phyloP scores from a whole-genome alignment of 2,329 filamentous ascomycete genomes.

The Mycosphaerella arachidis region DNA sequence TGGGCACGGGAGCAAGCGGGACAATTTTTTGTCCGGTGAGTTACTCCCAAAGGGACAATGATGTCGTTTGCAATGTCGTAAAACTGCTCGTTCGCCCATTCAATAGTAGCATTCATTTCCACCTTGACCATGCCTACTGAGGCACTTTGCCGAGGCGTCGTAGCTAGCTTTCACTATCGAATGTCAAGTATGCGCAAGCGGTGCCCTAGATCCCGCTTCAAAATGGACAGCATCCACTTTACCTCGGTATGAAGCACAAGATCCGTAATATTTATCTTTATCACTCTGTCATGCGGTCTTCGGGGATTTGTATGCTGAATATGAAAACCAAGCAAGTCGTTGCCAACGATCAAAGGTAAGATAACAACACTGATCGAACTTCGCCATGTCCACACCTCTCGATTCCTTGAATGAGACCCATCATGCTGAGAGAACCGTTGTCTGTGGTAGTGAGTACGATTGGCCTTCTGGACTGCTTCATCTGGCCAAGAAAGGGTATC shows the following conservation, averaged over 20 bases:
- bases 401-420: conserved; percentile 15
- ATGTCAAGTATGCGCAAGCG: neutral
- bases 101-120: conserved; percentile 30
- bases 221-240: conserved; percentile 17
- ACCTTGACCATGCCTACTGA: conserved; percentile 38
- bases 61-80: conserved; percentile 23
- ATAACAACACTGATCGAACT: conserved; percentile 15
- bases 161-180: conserved; percentile 34
- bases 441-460: conserved; percentile 7
- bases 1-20: too few species aligned
- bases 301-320: conserved; percentile 25
- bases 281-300: conserved; percentile 17
- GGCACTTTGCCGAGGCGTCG: conserved; percentile 37
- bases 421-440: neutral
- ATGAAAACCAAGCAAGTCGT: conserved; percentile 18
- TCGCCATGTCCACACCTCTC: conserved; percentile 22
- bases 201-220: conserved; percentile 8
- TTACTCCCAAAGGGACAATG: too few species aligned
- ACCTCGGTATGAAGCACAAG: conserved; percentile 12
- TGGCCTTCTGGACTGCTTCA: conserved; percentile 1
- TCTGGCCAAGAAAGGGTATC: conserved; percentile 1
- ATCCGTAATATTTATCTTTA: conserved; percentile 12
- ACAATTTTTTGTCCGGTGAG: too few species aligned
- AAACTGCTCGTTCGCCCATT: conserved; percentile 37
- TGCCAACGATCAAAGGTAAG: conserved; percentile 10